Conservation (phyloP, 2,329 filamentous ascomycete species). For the Nigrospora oryzae region DNA sequence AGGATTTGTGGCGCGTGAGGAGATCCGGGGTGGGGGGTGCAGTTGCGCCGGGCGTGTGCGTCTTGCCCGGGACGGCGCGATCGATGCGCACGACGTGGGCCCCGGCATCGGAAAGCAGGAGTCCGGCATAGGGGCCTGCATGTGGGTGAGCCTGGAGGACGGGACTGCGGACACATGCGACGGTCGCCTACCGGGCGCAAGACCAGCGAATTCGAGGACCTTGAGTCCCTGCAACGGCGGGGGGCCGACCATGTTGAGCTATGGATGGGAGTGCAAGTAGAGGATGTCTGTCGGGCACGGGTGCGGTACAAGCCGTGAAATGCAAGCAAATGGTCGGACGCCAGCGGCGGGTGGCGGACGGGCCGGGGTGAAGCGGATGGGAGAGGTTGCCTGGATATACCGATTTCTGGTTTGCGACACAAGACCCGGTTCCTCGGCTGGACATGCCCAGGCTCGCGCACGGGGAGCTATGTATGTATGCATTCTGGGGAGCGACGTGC, state of each 20-base stretch:
- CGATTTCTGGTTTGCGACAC: too few species aligned
- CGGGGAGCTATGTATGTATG: too few species aligned
- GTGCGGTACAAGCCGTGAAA: too few species aligned
- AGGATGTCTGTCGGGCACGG: too few species aligned
- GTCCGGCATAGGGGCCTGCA: conserved; percentile 75
- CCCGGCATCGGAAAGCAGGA: conserved; percentile 84
- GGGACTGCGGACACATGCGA: neutral
- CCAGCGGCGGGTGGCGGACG: too few species aligned
- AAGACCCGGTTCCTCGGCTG: too few species aligned
- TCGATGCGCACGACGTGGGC: conserved; percentile 84
- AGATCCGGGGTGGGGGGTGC: conserved; percentile 51
- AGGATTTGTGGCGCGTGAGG: conserved; percentile 73
- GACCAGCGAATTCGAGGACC: conserved; percentile 51
- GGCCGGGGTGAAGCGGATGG: too few species aligned
- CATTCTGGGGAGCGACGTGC: too few species aligned
- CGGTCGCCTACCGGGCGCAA: conserved; percentile 48
- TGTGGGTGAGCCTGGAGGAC: neutral
- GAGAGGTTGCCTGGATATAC: too few species aligned
- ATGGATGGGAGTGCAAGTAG: neutral
- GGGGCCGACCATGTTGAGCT: conserved; percentile 22
- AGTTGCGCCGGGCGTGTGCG: conserved; percentile 24
- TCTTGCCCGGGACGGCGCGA: conserved; percentile 40
- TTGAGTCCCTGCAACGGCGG: conserved; percentile 42
- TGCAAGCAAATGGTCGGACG: too few species aligned
- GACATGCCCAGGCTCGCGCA: too few species aligned